phyloP scores from a whole-genome alignment of 441 rosid species.

The Raphanus hybrid region DNA sequence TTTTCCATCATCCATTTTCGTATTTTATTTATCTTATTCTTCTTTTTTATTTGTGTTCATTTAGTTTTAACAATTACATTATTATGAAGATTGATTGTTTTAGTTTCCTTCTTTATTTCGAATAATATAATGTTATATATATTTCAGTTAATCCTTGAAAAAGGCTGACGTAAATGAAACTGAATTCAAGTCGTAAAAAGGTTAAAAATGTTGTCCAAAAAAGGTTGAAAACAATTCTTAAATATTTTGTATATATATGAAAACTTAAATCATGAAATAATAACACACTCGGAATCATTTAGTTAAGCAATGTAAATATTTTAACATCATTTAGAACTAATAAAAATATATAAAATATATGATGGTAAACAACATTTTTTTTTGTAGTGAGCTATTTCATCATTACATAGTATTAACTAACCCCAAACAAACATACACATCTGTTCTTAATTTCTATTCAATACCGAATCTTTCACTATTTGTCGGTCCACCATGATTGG shows the following conservation, averaged over 20 bases:
- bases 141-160: neutral
- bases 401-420: neutral
- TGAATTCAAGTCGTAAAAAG: neutral
- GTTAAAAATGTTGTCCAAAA: neutral
- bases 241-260: no score
- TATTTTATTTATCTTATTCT: neutral
- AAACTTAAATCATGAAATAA: no score
- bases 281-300: no score
- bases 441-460: no score
- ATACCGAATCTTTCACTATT: no score
- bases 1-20: conserved; percentile 23
- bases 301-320: no score
- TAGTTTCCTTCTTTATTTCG: neutral
- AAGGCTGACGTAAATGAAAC: neutral
- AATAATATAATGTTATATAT: neutral
- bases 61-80: neutral
- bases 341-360: neutral
- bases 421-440: neutral
- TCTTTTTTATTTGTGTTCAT: neutral
- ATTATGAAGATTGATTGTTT: neutral
- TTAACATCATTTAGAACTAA: no score
- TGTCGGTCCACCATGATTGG: no score
- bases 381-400: no score
- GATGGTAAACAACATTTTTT: no score
- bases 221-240: neutral